Base-by-base conservation (phyloP, 805 yeast genomes). In the Clavispora carvajalis region DNA sequence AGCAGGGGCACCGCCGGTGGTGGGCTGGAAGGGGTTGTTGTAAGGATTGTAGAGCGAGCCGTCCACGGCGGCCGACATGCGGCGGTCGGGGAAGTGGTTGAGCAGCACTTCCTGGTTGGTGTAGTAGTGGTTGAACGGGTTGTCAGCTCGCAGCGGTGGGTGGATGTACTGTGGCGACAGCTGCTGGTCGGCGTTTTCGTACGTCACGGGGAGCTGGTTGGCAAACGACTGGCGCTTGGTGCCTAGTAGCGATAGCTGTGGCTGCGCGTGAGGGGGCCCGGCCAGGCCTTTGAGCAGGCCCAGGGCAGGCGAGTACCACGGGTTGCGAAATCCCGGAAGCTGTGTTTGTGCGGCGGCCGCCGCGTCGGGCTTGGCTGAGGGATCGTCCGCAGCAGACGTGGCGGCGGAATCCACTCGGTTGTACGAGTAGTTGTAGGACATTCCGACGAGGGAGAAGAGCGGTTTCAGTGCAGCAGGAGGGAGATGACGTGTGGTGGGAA, bases 121-220 rank as follows among this genome's bases (percentile, higher is more conserved):
- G 48, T 63, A 67, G 54, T 67, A 65, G 31, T 64, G 72, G 40
- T 64, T 60, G 55, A 69, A 69, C 4, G 74, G 74, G 44, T 69
- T 69, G 39, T 65, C 73, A 3, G 67, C 72, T 31, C 74, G 56
- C 0, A 71, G 61, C 11, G 74, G 74, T 9, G 74, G 74, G 33
- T 62, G 62, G n/a, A 65, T 54, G 41, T 50, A 62, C 28, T 15
- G 18, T 21, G 43, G 47, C 6, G 65, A 62, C 22, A 42, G 40
- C 25, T 51, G 60, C 45, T 51, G 59, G 36, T 51, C 51, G 26
- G 52, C 53, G 12, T 63, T 69, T 50, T 75, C 80, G 52, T 74
- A 75, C 2, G 79, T 75, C 2, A 74, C 68, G 19, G 78, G 76
- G 11, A 75, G 54, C 43, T 72, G 77, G 47, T 63, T 67, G 10